phyloP scores from a whole-genome alignment of 1,284 basidiomycete genomes.

The Cutaneotrichosporon mucoides region DNA sequence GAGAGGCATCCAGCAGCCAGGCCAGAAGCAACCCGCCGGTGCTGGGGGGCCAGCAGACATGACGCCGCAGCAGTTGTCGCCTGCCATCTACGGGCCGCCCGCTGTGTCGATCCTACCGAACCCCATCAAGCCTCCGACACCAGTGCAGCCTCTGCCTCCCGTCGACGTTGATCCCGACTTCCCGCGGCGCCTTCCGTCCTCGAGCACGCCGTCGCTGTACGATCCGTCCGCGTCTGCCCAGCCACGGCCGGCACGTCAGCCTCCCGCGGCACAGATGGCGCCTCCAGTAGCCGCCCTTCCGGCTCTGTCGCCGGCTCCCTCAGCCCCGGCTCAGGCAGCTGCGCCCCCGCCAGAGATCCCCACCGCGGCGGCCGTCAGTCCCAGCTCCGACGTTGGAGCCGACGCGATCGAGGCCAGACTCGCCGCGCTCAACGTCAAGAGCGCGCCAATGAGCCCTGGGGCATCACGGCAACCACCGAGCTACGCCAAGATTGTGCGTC shows the following conservation, averaged over 20 bases:
- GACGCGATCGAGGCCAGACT: conserved; percentile 42
- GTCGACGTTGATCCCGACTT: conserved; percentile 33
- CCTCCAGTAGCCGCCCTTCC: too few species aligned
- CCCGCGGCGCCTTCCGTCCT: conserved; percentile 27
- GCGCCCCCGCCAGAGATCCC: background rate
- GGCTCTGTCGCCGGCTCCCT: background rate
- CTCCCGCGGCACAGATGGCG: too few species aligned
- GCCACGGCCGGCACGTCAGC: too few species aligned
- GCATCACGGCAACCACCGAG: conserved; percentile 24
- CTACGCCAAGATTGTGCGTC: conserved; percentile 44
- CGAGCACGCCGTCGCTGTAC: conserved; percentile 26
- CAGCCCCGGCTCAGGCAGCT: background rate
- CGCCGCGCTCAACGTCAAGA: conserved; percentile 34
- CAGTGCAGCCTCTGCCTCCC: background rate
- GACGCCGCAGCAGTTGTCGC: conserved; percentile 2
- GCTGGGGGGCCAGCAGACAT: background rate
- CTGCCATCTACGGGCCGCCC: background rate
- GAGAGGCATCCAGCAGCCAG: conserved; percentile 10
- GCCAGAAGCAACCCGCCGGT: background rate
- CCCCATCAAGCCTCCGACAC: conserved; percentile 5
- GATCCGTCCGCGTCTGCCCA: conserved; percentile 30
- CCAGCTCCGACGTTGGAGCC: conserved; percentile 6
- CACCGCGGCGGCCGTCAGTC: background rate
- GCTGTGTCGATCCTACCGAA: conserved; percentile 11
- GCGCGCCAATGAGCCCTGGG: conserved; percentile 13